Evolutionary conservation across 768 basidiomycete genomes (phyloP).

Genomic region (Lyophyllum semitale): DNA sequence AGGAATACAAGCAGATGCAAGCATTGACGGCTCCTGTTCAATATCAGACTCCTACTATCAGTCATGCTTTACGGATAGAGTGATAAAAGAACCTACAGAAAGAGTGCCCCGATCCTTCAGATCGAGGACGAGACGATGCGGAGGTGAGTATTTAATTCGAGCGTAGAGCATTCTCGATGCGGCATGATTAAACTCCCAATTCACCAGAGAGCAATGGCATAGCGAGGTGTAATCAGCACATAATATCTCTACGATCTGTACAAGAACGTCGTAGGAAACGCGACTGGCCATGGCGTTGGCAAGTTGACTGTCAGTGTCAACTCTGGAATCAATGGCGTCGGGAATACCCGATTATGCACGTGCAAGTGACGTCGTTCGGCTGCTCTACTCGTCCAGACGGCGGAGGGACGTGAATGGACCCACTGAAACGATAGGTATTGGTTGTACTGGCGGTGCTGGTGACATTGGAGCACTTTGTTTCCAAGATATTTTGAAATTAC

Average conservation of each 20-base stretch:
- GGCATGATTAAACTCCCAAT: conserved; percentile 43
- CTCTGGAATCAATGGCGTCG: background rate
- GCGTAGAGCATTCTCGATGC: conserved; percentile 49
- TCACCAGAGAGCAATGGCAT: conserved; percentile 44
- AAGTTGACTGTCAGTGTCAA: too few species aligned
- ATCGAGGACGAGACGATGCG: conserved; percentile 31
- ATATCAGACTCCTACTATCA: background rate
- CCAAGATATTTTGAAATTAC: background rate
- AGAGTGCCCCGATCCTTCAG: conserved; percentile 35
- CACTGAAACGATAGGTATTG: background rate
- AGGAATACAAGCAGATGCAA: conserved; percentile 40
- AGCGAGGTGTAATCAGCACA: conserved; percentile 37
- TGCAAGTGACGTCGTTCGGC: background rate
- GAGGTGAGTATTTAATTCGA: conserved; percentile 43
- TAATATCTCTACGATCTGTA: conserved; percentile 33
- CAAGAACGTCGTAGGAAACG: conserved; percentile 36
- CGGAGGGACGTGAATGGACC: too few species aligned
- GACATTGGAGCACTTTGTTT: background rate
- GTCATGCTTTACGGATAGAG: background rate
- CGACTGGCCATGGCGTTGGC: conserved; percentile 8
- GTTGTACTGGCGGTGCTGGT: background rate
- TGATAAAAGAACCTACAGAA: conserved; percentile 27
- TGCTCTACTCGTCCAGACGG: too few species aligned
- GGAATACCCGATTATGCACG: conserved; percentile 3
- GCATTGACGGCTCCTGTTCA: conserved; percentile 34